Evolutionary conservation across 805 yeast species (phyloP).

Genomic region (Saccharomycopsis synnaedendra): DNA sequence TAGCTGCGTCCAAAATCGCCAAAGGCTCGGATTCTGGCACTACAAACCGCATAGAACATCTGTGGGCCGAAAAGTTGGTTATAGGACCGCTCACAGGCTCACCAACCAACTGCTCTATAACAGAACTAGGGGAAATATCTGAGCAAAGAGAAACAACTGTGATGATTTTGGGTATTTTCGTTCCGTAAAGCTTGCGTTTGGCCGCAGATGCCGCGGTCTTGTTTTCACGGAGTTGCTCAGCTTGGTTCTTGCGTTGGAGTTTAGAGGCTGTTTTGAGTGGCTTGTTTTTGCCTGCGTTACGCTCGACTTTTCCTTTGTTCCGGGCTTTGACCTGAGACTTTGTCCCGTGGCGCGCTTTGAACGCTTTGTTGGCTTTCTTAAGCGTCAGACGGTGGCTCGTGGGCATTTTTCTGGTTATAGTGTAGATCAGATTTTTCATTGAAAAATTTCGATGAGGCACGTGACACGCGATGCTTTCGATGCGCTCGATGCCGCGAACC

Average conservation of each 20-base stretch:
- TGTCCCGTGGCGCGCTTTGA: slow-evolving; percentile 84
- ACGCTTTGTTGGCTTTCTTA: slow-evolving; percentile 78
- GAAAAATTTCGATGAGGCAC: neutral
- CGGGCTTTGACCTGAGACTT: slow-evolving; percentile 78
- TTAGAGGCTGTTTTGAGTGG: slow-evolving; percentile 19
- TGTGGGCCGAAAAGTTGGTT: neutral
- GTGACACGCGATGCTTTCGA: no score
- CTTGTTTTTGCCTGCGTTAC: slow-evolving; percentile 23
- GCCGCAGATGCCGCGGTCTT: slow-evolving; percentile 54
- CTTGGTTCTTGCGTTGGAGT: slow-evolving; percentile 63
- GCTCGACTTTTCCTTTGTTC: slow-evolving; percentile 82
- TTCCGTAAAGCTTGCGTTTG: slow-evolving; percentile 54
- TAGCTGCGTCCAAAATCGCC: slow-evolving; percentile 73
- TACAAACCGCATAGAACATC: slow-evolving; percentile 48
- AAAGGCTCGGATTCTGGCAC: slow-evolving; percentile 61
- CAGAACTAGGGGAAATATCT: slow-evolving; percentile 45
- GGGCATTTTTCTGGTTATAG: neutral
- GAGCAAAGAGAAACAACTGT: slow-evolving; percentile 70
- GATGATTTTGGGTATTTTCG: slow-evolving; percentile 76
- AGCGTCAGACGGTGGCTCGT: slow-evolving; percentile 69
- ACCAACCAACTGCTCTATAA: neutral
- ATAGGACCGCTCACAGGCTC: neutral
- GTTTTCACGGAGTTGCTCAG: slow-evolving; percentile 64
- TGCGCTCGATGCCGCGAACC: no score
- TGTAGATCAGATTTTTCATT: neutral